Base-by-base conservation (phyloP, 106 monocot genomes). In the Acorus gramineus region DNA sequence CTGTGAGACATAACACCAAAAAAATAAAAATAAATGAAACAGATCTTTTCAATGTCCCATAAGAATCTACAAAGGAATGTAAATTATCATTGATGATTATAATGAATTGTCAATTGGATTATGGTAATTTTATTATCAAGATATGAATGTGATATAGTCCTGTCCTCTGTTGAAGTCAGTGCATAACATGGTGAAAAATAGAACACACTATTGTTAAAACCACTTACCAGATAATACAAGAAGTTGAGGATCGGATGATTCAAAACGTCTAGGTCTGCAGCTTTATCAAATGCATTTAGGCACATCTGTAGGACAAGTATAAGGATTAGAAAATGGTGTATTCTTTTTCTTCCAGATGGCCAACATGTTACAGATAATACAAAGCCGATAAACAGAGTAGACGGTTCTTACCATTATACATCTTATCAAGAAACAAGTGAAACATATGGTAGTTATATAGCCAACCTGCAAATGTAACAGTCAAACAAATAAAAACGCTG, bases 371-470 rank as follows among this genome's bases (percentile, higher is more conserved):
- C 63, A 50, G 11, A 4, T 44, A 43, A 63, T 49, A 50, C 7
- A 64, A 11, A n/a, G 52, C 28, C 28, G 28, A 28, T 28, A 28
- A 28, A 28, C 28, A 28, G 28, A 28, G 28, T 28, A 28, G 28
- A 50, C 3, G 3, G 65, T 4, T 51, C 94, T 72, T 73, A 96
- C 95, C 86, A 96, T 90, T 44, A 90, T 59, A 49, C 87, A 91
- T 77, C 95, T 76, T 46, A 91, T 51, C 69, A 91, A 65, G 80
- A 96, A 96, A 73, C 90, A 96, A 55, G 85, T 62, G 71, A 82
- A 87, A 45, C 96, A 96, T 78, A 96, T 91, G 5, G 80, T 79
- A 4, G 96, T 87, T 1, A 96, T 85, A 73, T 90, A 96, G 60
- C 96, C 96, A 74, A 96, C 96, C 96, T 96, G 48, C 14, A 66